phyloP scores from a whole-genome alignment of 441 rosid genomes.

The Raphanus hybrid region DNA sequence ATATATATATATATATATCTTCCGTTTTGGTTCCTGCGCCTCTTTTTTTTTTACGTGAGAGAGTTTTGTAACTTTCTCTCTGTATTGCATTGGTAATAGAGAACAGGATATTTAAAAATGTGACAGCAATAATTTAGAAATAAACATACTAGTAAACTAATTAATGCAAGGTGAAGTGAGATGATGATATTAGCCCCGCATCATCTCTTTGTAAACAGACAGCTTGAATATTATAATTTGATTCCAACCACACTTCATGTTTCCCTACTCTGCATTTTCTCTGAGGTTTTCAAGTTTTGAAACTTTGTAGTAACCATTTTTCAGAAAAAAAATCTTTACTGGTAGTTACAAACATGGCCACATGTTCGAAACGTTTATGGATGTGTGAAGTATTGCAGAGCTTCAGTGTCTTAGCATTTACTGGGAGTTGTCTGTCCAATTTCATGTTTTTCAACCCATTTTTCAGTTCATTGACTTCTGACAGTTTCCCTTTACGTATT shows the following conservation, averaged over 20 bases:
- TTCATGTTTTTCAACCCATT: conserved; percentile 17
- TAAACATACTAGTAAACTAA: background rate
- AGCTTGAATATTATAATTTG: conserved; percentile 30
- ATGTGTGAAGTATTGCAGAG: conserved; percentile 22
- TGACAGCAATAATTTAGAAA: conserved; percentile 7
- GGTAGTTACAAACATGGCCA: conserved; percentile 9
- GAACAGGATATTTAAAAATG: conserved; percentile 10
- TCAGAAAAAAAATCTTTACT: too few relatives aligned
- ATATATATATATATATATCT: background rate
- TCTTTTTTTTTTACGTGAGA: background rate
- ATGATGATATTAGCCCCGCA: conserved; percentile 30
- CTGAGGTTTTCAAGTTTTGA: conserved; percentile 17
- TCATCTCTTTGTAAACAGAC: conserved; percentile 23
- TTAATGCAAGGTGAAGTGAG: conserved; percentile 27
- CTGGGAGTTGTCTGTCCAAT: conserved; percentile 16
- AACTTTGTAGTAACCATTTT: background rate
- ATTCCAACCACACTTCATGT: conserved; percentile 30
- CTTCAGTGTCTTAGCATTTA: conserved; percentile 27
- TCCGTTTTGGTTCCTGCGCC: background rate
- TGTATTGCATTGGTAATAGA: conserved; percentile 17
- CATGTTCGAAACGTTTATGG: conserved; percentile 18
- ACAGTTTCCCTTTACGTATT: background rate
- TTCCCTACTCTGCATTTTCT: background rate
- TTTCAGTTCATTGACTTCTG: conserved; percentile 1
- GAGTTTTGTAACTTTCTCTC: background rate